These are phyloP conservation scores for Moricandia arvensis DNA, from an alignment of 345 rosid genomes.

Conservation along the genomic window DNA sequence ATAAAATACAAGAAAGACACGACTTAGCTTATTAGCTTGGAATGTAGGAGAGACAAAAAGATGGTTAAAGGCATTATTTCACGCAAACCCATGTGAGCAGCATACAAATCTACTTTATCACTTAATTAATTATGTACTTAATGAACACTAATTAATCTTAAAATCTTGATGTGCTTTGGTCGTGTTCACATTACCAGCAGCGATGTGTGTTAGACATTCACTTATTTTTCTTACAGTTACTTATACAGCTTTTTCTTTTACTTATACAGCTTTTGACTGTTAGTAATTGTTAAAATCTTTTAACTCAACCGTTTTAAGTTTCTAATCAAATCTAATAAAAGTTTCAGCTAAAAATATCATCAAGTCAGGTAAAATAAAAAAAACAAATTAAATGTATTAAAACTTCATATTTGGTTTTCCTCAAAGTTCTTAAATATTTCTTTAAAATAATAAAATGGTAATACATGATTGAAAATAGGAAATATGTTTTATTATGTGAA, in stretches of 20 bases:
- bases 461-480: too few species aligned
- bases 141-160: slow-evolving; percentile 17
- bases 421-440: too few species aligned
- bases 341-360: too few species aligned
- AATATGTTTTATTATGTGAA: too few species aligned
- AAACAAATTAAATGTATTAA: too few species aligned
- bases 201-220: background rate
- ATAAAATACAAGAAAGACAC: slow-evolving; percentile 30
- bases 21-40: slow-evolving; percentile 38
- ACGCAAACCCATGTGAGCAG: slow-evolving; percentile 49
- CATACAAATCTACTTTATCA: slow-evolving; percentile 39
- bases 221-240: background rate
- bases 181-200: slow-evolving; percentile 32
- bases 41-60: slow-evolving; percentile 45
- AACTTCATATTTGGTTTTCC: too few species aligned
- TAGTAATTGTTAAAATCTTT: too few species aligned
- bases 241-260: background rate
- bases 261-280: background rate
- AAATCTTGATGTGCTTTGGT: slow-evolving; percentile 6
- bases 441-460: too few species aligned
- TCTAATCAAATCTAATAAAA: too few species aligned
- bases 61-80: slow-evolving; percentile 38
- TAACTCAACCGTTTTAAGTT: too few species aligned
- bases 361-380: too few species aligned
- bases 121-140: slow-evolving; percentile 38